These are phyloP conservation scores for Evernia prunastri DNA, from an alignment of 495 filamentous ascomycete species.

Conservation along the genomic window DNA sequence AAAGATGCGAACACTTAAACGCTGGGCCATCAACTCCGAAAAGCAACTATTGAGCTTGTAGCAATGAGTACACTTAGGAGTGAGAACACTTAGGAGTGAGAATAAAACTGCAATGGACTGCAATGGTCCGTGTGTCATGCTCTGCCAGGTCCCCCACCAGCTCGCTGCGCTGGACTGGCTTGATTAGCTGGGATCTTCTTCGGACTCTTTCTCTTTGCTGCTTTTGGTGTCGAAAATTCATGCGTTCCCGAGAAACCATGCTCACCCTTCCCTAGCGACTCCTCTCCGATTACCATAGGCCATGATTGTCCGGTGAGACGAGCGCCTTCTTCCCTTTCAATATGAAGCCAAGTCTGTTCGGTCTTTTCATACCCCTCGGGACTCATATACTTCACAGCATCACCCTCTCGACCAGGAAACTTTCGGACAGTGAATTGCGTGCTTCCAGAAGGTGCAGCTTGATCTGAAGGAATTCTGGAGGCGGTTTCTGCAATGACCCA, in stretches of 20 bases:
- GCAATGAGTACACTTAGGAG: neutral
- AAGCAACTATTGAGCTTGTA: neutral
- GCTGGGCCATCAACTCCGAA: neutral
- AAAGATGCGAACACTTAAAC: neutral
- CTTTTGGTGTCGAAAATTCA: constrained; percentile 1
- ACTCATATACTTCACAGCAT: constrained; percentile 26
- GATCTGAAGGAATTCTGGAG: constrained; percentile 34
- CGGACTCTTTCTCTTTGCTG: constrained; percentile 9
- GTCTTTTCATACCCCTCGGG: constrained; percentile 34
- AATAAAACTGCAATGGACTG: neutral
- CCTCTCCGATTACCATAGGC: constrained; percentile 27
- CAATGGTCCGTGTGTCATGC: neutral
- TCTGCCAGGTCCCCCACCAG: neutral
- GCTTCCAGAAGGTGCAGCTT: constrained; percentile 33
- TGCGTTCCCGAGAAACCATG: neutral
- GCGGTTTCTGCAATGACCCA: constrained; percentile 33
- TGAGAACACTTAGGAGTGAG: neutral
- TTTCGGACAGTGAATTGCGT: constrained; percentile 25
- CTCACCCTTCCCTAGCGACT: neutral
- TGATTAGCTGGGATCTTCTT: constrained; percentile 5
- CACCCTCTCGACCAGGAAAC: constrained; percentile 26
- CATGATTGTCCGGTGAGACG: constrained; percentile 32
- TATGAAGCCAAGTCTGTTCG: constrained; percentile 36
- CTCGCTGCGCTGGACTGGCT: constrained; percentile 6
- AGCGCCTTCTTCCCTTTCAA: constrained; percentile 30